Evolutionary conservation across 1,284 basidiomycete genomes (phyloP), one percentile per base, ranked within the genome.

Genomic region (Leccinum pachyderme): DNA sequence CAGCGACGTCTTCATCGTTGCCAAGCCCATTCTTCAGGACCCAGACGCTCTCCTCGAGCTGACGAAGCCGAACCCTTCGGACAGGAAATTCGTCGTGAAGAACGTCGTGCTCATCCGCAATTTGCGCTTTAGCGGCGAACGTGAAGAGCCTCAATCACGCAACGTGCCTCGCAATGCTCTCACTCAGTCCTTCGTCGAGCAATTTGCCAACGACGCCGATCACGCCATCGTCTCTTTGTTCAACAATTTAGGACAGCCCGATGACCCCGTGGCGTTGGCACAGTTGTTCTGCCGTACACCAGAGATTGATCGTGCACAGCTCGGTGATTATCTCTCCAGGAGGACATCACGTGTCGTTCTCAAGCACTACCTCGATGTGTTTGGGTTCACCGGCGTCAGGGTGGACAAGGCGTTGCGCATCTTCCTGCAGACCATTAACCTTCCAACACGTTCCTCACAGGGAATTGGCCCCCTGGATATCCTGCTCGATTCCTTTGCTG

Each of bases 401-500:
- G 84, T 98, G 60, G 95, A 98, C 74, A 87, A 88, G 55, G 93
- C 95, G 4, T 76, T 99, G 53, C 84, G 97, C 39, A 82, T 89
- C 49, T 94, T 98, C 75, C 73, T 98, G 54, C 82, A 94, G 64
- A 86, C 93, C 24, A 70, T 98, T 52, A 81, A 89, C 64, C 71
- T 93, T 35, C 86, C 92, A 13, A 69, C 77, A 25, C 82, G 84
- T 45, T 62, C 71, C 33, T 61, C 70, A 4, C 75, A 77, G 49
- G 75, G 76, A 56, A 66, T 75, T 45, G 76, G 67, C 47, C 74
- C 83, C 2, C 65, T 87, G 33, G 87, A 91, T 54, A 80, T 82
- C 57, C 77, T 92, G 1, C 78, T 92, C 37, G 94, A 98, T 69
- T 83, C 87, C 9, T 95, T 99, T 67, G 91, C 94, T 7, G 81